Conservation (phyloP, 2,329 filamentous ascomycete genomes). For the Fusarium nodosum region DNA sequence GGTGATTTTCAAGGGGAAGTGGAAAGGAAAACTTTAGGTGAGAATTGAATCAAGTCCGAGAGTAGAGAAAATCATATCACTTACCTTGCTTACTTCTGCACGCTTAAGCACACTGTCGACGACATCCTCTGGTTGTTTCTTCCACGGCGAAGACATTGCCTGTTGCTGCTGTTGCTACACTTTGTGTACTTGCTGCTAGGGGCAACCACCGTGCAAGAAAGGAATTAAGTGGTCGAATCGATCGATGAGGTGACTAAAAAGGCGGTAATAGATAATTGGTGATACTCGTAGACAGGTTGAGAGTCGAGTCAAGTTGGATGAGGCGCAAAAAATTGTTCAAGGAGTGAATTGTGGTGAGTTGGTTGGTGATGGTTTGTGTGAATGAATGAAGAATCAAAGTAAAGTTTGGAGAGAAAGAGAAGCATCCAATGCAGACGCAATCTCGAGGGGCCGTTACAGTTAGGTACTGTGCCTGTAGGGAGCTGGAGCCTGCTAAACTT, state of each 20-base stretch:
- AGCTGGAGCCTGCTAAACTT: slow-evolving; percentile 35
- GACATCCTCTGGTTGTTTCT: slow-evolving; percentile 73
- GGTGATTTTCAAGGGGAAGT: slow-evolving; percentile 2
- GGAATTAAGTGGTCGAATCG: slow-evolving; percentile 13
- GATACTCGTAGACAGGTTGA: slow-evolving; percentile 2
- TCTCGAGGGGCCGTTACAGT: slow-evolving; percentile 34
- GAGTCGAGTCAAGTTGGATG: slow-evolving; percentile 5
- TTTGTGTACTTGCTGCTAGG: slow-evolving; percentile 42
- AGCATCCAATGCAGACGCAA: slow-evolving; percentile 16
- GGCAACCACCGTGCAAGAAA: slow-evolving; percentile 35
- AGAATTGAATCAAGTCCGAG: not conserved
- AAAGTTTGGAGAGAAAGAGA: slow-evolving; percentile 30
- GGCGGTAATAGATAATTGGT: slow-evolving; percentile 8
- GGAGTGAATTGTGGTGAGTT: slow-evolving; percentile 40
- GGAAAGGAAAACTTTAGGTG: not conserved
- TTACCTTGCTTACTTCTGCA: slow-evolving; percentile 81
- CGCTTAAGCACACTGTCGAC: slow-evolving; percentile 78
- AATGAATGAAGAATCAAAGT: slow-evolving; percentile 32
- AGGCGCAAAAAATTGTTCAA: slow-evolving; percentile 31
- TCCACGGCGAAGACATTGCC: slow-evolving; percentile 71
- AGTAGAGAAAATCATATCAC: slow-evolving; percentile 38
- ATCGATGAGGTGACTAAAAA: slow-evolving; percentile 3
- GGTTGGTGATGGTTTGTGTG: slow-evolving; percentile 30
- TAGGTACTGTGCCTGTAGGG: slow-evolving; percentile 22
- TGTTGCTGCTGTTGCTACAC: slow-evolving; percentile 40